Conservation (phyloP, 1,284 basidiomycete genomes). For the Vanrija sp. region DNA sequence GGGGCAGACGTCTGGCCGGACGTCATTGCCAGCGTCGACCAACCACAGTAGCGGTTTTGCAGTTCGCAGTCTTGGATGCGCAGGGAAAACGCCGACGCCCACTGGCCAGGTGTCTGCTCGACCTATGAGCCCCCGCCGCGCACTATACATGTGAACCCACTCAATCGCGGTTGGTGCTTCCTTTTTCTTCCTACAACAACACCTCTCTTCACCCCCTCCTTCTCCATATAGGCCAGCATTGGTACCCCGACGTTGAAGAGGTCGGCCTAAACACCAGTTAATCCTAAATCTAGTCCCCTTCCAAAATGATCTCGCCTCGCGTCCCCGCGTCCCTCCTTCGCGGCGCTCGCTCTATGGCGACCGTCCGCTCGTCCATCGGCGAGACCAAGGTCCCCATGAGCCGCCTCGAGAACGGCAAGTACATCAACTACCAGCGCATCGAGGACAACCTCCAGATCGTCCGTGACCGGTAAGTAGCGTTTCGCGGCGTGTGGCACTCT, state of each 20-base stretch:
- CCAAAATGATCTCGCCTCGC: slow-evolving; percentile 33
- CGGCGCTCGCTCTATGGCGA: slow-evolving; percentile 40
- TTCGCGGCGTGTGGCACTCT: neutral
- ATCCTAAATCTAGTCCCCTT: neutral
- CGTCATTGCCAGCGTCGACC: neutral
- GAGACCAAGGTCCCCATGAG: slow-evolving; percentile 93
- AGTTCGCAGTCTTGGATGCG: too few relatives aligned
- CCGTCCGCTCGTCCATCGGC: slow-evolving; percentile 58
- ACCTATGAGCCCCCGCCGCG: too few relatives aligned
- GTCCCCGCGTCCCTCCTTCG: slow-evolving; percentile 26
- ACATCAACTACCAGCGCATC: slow-evolving; percentile 96
- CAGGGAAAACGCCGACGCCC: too few relatives aligned
- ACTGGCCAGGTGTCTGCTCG: too few relatives aligned
- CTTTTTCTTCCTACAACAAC: neutral
- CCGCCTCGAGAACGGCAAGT: slow-evolving; percentile 69
- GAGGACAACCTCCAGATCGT: slow-evolving; percentile 89
- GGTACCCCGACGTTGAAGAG: neutral
- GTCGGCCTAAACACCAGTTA: neutral
- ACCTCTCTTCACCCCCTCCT: too few relatives aligned
- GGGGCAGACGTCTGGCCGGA: too few relatives aligned
- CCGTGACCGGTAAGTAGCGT: slow-evolving; percentile 63
- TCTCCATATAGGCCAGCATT: neutral
- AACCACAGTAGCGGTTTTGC: neutral
- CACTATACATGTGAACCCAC: neutral
- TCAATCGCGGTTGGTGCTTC: neutral